Conservation (phyloP, 805 yeast species). For the Candida hungchunana region DNA sequence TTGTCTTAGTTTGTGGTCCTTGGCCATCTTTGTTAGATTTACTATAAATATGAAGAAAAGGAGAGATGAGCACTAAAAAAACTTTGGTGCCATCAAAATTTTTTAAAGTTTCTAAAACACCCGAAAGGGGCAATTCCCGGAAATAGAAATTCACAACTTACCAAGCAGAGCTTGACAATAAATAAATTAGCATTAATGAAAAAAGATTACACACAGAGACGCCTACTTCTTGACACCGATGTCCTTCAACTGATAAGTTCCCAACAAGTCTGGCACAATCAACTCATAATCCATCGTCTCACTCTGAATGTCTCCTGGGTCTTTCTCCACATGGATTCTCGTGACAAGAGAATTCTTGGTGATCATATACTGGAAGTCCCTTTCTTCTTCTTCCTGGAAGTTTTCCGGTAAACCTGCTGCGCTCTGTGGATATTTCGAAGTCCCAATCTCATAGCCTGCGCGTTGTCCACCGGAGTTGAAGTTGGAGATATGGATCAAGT, state of each 20-base stretch:
- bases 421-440: constrained; percentile 41
- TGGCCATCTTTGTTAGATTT: constrained; percentile 15
- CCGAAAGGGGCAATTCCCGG: constrained; percentile 3
- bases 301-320: constrained; percentile 43
- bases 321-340: constrained; percentile 69
- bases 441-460: constrained; percentile 28
- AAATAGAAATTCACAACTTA: neutral
- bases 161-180: neutral
- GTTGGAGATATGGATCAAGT: constrained; percentile 51
- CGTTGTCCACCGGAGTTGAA: constrained; percentile 12
- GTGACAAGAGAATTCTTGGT: constrained; percentile 57
- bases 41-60: neutral
- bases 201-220: neutral
- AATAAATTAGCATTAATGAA: neutral
- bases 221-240: constrained; percentile 19
- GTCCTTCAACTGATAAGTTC: constrained; percentile 13
- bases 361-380: constrained; percentile 49
- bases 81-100: constrained; percentile 15
- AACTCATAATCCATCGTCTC: constrained; percentile 63
- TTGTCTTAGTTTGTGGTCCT: constrained; percentile 8
- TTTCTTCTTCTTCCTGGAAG: constrained; percentile 25
- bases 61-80: constrained; percentile 3
- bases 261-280: constrained; percentile 56
- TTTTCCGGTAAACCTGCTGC: constrained; percentile 14
- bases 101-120: constrained; percentile 4